Conservation (phyloP, 106 monocot genomes). For the Dioscorea alata region DNA sequence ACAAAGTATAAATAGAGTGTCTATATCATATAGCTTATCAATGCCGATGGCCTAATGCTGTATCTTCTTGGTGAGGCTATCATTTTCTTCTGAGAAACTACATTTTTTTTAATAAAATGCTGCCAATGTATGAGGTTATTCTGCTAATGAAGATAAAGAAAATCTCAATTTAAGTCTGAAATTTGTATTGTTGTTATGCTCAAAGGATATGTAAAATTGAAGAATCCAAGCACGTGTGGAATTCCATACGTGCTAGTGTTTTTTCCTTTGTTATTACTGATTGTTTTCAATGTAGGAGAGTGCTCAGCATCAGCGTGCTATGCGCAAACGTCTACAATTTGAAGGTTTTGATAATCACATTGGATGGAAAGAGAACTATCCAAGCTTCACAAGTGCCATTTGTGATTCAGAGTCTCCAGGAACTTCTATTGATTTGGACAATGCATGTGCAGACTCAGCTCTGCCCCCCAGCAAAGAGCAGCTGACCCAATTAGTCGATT, state of each 20-base stretch:
- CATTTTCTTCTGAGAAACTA: neutral
- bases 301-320: conserved; percentile 33
- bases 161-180: neutral
- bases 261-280: no score
- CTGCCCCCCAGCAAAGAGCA: conserved; percentile 4
- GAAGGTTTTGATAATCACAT: conserved; percentile 26
- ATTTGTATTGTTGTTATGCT: neutral
- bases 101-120: neutral
- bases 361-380: neutral
- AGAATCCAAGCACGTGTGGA: neutral
- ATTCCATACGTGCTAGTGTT: neutral
- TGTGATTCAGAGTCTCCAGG: conserved; percentile 10
- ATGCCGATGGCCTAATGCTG: neutral
- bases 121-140: neutral
- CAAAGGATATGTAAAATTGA: neutral
- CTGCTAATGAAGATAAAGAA: neutral
- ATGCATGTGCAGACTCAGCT: conserved; percentile 18
- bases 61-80: neutral
- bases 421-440: conserved; percentile 9
- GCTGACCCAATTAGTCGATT: neutral
- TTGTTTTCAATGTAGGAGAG: conserved; percentile 32
- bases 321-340: conserved; percentile 63
- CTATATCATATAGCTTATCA: neutral
- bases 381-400: conserved; percentile 3
- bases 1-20: no score